phyloP scores from a whole-genome alignment of 768 basidiomycete species.

The Leccinum subgranulosum region DNA sequence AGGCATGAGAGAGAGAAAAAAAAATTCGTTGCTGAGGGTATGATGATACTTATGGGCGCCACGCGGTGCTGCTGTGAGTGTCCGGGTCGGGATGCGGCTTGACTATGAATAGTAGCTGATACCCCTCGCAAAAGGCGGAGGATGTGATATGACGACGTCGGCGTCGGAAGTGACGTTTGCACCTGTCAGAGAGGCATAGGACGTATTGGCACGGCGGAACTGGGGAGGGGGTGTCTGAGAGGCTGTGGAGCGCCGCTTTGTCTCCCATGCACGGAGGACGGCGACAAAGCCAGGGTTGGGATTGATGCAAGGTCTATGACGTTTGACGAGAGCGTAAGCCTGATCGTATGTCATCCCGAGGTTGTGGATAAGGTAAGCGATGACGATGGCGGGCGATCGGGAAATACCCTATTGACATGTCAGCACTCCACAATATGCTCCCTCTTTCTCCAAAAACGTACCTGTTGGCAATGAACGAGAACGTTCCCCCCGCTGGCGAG shows the following conservation, averaged over 20 bases:
- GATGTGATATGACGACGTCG: background rate
- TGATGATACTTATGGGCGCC: background rate
- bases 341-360: constrained; percentile 70
- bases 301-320: constrained; percentile 68
- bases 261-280: constrained; percentile 59
- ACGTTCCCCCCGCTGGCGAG: constrained; percentile 61
- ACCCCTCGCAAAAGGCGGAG: constrained; percentile 22
- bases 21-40: background rate
- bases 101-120: constrained; percentile 23
- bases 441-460: constrained; percentile 28
- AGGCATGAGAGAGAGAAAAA: background rate
- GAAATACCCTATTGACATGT: constrained; percentile 58
- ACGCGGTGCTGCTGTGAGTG: background rate
- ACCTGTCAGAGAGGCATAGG: constrained; percentile 10
- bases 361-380: constrained; percentile 77
- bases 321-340: constrained; percentile 57
- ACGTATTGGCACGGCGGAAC: constrained; percentile 30
- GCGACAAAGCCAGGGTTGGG: constrained; percentile 75
- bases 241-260: constrained; percentile 23
- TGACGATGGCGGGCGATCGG: constrained; percentile 71
- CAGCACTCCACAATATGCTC: background rate
- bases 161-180: background rate
- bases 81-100: background rate
- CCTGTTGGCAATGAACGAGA: constrained; percentile 82
- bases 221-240: constrained; percentile 17